phyloP scores from a whole-genome alignment of 2,329 filamentous ascomycete genomes.

The Neonectria faginata region DNA sequence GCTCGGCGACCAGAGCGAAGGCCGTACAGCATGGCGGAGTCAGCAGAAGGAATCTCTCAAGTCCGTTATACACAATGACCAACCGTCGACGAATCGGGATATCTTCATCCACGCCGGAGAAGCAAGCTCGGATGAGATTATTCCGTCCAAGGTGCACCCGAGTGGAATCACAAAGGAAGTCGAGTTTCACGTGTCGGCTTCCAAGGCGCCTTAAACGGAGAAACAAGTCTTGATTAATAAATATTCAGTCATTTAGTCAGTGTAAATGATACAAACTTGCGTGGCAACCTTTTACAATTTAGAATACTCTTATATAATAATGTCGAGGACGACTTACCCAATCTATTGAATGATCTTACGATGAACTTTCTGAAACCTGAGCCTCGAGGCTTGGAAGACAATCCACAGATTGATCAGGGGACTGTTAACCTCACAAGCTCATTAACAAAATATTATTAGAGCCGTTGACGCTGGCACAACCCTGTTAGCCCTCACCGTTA shows the following conservation, averaged over 20 bases:
- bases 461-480: no score
- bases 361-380: no score
- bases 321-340: not conserved
- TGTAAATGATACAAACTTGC: not conserved
- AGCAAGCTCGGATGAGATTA: slow-evolving; percentile 39
- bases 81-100: not conserved
- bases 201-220: not conserved
- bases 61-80: slow-evolving; percentile 12
- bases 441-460: no score
- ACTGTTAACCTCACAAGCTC: no score
- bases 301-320: not conserved
- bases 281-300: no score
- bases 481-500: no score
- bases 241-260: not conserved
- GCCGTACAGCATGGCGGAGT: slow-evolving; percentile 33
- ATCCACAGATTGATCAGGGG: no score
- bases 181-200: slow-evolving; percentile 35
- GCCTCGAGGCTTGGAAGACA: no score
- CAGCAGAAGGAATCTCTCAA: slow-evolving; percentile 28
- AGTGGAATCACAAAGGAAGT: slow-evolving; percentile 38
- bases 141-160: not conserved
- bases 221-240: not conserved
- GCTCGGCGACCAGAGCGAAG: slow-evolving; percentile 32
- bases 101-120: slow-evolving; percentile 38
- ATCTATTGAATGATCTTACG: no score